phyloP scores from a whole-genome alignment of 805 yeast genomes.

The Kodamaea laetipori region DNA sequence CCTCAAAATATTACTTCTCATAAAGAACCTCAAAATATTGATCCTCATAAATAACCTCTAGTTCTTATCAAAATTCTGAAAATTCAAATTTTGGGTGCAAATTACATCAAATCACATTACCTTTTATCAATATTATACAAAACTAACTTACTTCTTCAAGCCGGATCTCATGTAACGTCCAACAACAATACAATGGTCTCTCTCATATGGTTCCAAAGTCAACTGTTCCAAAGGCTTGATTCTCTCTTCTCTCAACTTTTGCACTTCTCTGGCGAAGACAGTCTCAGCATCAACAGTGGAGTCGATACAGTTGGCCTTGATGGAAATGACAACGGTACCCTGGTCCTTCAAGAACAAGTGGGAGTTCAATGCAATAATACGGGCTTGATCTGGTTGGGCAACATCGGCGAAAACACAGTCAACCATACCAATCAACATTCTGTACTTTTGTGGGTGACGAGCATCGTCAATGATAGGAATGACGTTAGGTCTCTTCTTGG shows the following conservation, averaged over 20 bases:
- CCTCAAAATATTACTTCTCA: no score
- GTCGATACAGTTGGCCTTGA: constrained; percentile 99
- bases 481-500: constrained; percentile 99
- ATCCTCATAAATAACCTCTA: no score
- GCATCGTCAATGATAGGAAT: constrained; percentile 99
- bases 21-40: no score
- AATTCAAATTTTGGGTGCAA: no score
- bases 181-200: constrained; percentile 99
- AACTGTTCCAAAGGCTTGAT: constrained; percentile 98
- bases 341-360: constrained; percentile 97
- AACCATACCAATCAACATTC: constrained; percentile 99
- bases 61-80: no score
- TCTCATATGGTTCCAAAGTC: constrained; percentile 98
- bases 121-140: constrained; percentile 8
- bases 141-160: constrained; percentile 41
- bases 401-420: constrained; percentile 99
- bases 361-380: constrained; percentile 97
- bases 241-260: constrained; percentile 97
- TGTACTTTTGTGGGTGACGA: constrained; percentile 99
- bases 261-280: constrained; percentile 98
- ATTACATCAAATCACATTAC: not conserved
- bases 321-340: constrained; percentile 98
- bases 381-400: constrained; percentile 99
- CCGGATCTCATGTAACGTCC: constrained; percentile 96
- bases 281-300: constrained; percentile 99